phyloP scores from a whole-genome alignment of 2,329 filamentous ascomycete genomes.

The Pestalotiopsis sp. region DNA sequence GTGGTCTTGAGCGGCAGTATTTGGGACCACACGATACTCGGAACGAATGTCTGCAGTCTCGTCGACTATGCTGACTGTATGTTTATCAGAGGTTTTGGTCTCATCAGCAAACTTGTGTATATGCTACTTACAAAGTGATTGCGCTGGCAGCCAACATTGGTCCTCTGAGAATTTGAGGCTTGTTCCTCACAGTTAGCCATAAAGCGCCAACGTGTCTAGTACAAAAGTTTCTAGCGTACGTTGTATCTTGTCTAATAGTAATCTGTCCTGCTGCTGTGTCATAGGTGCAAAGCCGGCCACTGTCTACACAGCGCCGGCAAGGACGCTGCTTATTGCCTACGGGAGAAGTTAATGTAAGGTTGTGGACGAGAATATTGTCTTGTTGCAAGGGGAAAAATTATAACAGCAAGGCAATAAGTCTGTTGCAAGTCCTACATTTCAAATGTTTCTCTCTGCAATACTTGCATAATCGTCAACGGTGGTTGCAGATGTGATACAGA shows the following conservation, averaged over 20 bases:
- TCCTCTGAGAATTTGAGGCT: not conserved
- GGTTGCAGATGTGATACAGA: not conserved
- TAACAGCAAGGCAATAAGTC: not conserved
- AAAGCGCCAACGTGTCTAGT: not conserved
- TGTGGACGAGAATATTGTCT: not conserved
- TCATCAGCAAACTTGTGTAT: not conserved
- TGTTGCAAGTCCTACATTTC: not conserved
- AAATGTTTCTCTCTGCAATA: not conserved
- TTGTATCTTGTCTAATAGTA: not conserved
- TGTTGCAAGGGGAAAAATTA: not conserved
- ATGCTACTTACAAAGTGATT: not conserved
- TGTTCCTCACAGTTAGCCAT: not conserved
- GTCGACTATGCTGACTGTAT: not conserved
- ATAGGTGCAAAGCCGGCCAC: not conserved
- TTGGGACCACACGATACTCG: not conserved
- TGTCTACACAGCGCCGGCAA: not conserved
- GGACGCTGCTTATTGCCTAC: not conserved
- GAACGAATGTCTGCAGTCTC: not conserved
- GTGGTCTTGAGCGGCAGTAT: not conserved
- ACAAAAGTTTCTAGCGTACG: not conserved
- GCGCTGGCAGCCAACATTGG: not conserved
- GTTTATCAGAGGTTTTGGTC: not conserved
- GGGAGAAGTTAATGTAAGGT: not conserved
- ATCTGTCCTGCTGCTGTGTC: not conserved
- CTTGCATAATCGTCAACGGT: not conserved